Evolutionary conservation across 352 stramenopile species (phyloP), one percentile per base, ranked within the genome.

Genomic region (Phytophthora kernoviae): DNA sequence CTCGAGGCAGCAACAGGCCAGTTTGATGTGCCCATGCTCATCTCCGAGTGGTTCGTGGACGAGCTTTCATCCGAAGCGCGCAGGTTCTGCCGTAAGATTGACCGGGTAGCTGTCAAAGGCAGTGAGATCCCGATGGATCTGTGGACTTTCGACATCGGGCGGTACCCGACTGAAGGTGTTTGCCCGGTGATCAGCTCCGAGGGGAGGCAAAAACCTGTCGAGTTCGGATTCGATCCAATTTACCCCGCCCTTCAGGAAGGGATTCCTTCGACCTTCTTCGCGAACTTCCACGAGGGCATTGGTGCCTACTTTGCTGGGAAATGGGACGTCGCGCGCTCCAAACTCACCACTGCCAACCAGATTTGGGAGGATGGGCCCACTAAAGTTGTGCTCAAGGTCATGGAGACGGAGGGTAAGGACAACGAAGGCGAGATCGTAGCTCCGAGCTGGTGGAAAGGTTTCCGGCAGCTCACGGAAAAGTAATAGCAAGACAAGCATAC

Each of bases 41-140:
- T 99, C 39, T 98, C 91, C 22, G 86, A 99, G 47, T 96, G 94
- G 68, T 97, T 99, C 32, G 85, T 98, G 39, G 90, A 98, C 36
- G 82, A 98, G 15, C 58, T 99, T 10, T 98, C 94, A 11, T 24
- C 73, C 2, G 77, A 91, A 27, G 93, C 88, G 17, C 78, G 94
- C 50, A 75, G 63, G 0, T 94, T 93, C 42, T 97, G 96, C 45
- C 79, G 97, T 11, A 94, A 98, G 56, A 87, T 99, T 47, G 97
- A 99, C 65, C 91, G 91, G 30, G 94, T 99, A 1, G 97, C 91
- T 37, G 94, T 99, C 22, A 99, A 99, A 81, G 97, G 97, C 11
- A 98, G 91, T 48, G 95, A 95, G 54, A 96, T 97, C 54, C 93
- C 93, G 2, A 97, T 98, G 81, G 88, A 94, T 15, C 64, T 98